Percentiles rank a stretch among this genome's conserved stretches.
These are phyloP conservation scores for Medicago truncatula DNA, from an alignment of 306 rosid genomes.

Conservation along the genomic window DNA sequence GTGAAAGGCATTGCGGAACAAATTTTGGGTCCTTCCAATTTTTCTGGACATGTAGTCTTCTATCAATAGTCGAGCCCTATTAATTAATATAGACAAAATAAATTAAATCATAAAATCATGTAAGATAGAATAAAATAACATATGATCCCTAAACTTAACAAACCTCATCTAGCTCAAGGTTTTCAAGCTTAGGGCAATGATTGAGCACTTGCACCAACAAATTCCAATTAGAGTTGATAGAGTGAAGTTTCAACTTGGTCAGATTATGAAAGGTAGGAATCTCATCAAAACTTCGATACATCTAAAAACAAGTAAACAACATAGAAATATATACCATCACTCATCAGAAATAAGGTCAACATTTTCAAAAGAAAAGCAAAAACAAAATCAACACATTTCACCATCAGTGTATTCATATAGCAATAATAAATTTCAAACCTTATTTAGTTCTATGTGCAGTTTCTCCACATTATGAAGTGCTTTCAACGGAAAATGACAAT, in stretches of 20 bases:
- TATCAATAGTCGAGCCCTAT: background rate
- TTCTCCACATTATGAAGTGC: background rate
- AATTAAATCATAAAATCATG: background rate
- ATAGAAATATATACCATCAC: background rate
- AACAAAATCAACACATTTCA: background rate
- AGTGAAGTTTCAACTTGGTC: background rate
- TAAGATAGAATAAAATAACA: background rate
- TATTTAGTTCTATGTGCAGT: background rate
- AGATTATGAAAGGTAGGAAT: slow-evolving; percentile 3
- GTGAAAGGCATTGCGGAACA: background rate
- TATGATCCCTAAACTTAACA: background rate
- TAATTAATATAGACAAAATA: background rate
- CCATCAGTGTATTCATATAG: background rate
- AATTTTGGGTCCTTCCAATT: background rate
- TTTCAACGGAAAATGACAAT: background rate
- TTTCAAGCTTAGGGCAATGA: background rate
- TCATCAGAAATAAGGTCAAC: background rate
- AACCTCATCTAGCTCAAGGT: background rate
- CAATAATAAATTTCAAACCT: background rate
- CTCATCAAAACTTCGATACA: background rate
- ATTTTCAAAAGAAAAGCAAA: background rate
- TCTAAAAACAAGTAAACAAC: background rate
- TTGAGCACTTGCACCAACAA: background rate
- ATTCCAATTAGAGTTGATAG: background rate
- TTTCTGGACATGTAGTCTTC: background rate